Evolutionary conservation across 2,329 filamentous ascomycete species (phyloP), one percentile per base, ranked within the genome.

Genomic region (Clonostachys sp.): DNA sequence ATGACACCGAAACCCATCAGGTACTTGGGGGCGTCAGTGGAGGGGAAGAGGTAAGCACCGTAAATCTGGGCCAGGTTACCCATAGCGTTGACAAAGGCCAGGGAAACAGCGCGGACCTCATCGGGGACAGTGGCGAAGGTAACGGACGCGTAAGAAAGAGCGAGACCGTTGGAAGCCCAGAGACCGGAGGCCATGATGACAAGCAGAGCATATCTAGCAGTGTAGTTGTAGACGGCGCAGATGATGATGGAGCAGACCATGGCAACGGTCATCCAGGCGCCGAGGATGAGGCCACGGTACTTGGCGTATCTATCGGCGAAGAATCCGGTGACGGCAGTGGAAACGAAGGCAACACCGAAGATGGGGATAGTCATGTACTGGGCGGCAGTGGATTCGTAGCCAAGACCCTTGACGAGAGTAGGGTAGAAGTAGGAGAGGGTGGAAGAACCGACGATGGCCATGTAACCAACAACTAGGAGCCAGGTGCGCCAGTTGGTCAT

Each of bases 31-130:
- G 61, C 60, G 46, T 80, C 74, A 0, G 62, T 53, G 1, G 59
- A 57, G 0, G 77, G 78, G 58, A 78, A 81, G 4, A 81, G 54
- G 51, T 78, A 72, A 57, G 74, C 68, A 10, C 77, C 76, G 48
- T 80, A 81, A 9, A 81, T 80, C 51, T 78, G 73, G 0, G 76
- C 73, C 3, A 80, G 57, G 48, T 80, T 80, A 4, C 75, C 77
- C 55, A 79, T 64, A 1, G 74, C 75, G 54, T 81, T 80, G 44
- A 81, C 72, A 7, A 80, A 59, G 2, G 76, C 78, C 33, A 80
- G 57, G 4, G 42, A 65, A 64, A 49, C 77, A 65, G 47, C 71
- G 69, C 74, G 60, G 3, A 69, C 68, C 53, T 81, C 75, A 1
- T 66, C 67, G 17, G 66, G 63, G 67, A 80, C 73, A 14, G 64